phyloP scores from a whole-genome alignment of 2,329 filamentous ascomycete genomes.

The Trichoderma simmonsii region DNA sequence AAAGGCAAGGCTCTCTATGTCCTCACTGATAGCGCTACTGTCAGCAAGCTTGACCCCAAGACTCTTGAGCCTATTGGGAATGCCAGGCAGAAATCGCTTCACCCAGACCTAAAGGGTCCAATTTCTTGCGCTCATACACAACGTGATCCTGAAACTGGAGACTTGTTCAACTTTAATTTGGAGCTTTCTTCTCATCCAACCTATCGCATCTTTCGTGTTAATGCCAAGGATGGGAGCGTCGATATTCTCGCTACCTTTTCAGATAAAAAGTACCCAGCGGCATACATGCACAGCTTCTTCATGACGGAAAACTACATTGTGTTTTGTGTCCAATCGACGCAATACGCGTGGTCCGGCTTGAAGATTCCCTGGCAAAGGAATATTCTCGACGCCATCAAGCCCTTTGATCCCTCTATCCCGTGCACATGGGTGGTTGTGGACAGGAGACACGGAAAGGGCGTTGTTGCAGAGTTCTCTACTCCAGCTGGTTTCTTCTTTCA shows the following conservation, averaged over 20 bases:
- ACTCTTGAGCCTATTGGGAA: conserved; percentile 70
- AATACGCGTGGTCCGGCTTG: conserved; percentile 55
- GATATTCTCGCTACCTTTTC: conserved; percentile 67
- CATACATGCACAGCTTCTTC: conserved; percentile 83
- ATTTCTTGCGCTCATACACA: conserved; percentile 70
- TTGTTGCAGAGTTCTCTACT: conserved; percentile 67
- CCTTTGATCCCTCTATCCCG: conserved; percentile 54
- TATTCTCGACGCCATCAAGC: conserved; percentile 63
- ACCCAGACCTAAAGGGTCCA: conserved; percentile 65
- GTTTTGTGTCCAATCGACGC: conserved; percentile 68
- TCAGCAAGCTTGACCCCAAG: conserved; percentile 63
- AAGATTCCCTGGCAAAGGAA: conserved; percentile 64
- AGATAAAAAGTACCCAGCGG: conserved; percentile 47
- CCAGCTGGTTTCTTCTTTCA: conserved; percentile 77
- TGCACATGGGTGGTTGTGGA: conserved; percentile 75
- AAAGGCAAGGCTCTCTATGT: conserved; percentile 20
- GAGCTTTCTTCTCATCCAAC: conserved; percentile 53
- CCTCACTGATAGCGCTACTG: conserved; percentile 47
- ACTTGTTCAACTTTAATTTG: conserved; percentile 82
- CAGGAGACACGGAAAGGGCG: conserved; percentile 55
- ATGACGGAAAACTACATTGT: conserved; percentile 68
- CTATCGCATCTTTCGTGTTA: conserved; percentile 69
- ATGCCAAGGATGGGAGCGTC: conserved; percentile 60
- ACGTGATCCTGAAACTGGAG: conserved; percentile 68
- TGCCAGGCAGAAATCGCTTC: conserved; percentile 57